Conservation (phyloP, 495 filamentous ascomycete species). For the Bathelium albidoporum region DNA sequence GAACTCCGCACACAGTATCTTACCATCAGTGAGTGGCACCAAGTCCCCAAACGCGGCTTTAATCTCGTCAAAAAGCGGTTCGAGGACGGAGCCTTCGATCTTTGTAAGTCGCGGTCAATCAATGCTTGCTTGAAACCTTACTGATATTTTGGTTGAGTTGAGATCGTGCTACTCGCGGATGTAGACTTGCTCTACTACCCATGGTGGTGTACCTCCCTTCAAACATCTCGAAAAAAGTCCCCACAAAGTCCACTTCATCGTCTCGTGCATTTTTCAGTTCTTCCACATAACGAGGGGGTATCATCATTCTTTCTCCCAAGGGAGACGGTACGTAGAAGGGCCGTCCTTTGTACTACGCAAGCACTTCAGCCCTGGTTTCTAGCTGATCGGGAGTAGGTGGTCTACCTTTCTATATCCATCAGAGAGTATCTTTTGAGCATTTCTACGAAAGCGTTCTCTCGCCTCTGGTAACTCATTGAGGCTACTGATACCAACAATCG, state of each 20-base stretch:
- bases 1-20: no score
- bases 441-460: not conserved
- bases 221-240: conserved; percentile 2
- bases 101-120: no score
- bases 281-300: not conserved
- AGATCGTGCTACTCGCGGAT: not conserved
- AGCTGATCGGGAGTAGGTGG: no score
- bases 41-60: not conserved
- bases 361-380: no score
- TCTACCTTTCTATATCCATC: not conserved
- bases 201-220: not conserved
- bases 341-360: not conserved
- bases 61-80: not conserved
- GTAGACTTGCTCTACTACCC: not conserved
- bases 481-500: not conserved
- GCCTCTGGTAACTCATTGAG: not conserved
- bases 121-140: no score
- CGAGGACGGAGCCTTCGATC: no score
- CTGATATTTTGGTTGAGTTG: not conserved
- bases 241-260: not conserved
- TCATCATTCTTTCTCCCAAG: not conserved
- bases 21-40: not conserved
- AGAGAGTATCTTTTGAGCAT: not conserved
- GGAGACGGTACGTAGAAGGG: not conserved
- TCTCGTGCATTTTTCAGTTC: not conserved